Base-by-base conservation (phyloP, 83 land plant genomes). In the Thuja plicata region DNA sequence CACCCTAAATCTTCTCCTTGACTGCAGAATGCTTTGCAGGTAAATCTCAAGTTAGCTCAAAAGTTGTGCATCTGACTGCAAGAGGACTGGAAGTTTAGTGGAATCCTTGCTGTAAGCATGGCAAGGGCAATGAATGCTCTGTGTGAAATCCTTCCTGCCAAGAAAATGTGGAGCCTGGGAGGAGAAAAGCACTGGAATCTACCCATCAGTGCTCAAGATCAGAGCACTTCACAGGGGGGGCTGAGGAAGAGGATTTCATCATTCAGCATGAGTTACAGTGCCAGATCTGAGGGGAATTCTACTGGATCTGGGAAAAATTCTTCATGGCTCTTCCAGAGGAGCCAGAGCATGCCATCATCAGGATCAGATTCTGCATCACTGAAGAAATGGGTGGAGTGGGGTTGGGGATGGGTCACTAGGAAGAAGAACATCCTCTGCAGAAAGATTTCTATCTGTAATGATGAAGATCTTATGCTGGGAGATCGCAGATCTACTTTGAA, bases 301-400 rank as follows among this genome's bases (percentile, higher is more conserved):
- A 32, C 48, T 62, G 43, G 85, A 16, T 71, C 87, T 1, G 84
- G 89, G 1, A 5, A 5, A 5, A 43, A 43, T 43, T 35, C 90
- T 6, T 73, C 91, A 16, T 93, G 93, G 92, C 84, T 89, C 0
- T 85, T 93, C 52, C 79, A 85, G 16, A 87, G 94, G 24, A 89
- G 93, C 70, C 93, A 91, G 86, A 93, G 93, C 17, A 88, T 92
- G 86, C 87, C 92, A 2, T 74, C 91, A 50, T 90, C 79, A 87
- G 91, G 0, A 89, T 87, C 19, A 78, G 57, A 50, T 32, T 89
- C 92, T 1, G 92, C 46, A 5, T 89, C 94, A 0, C 55, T 94
- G 0, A 87, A 89, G 89, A 90, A 79, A 62, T 94, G 94, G 95
- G 92, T 92, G 95, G 92, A 90, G 48, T 87, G 90, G 92, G 62